phyloP scores from a whole-genome alignment of 768 basidiomycete species.

The Tylopilus balloui region DNA sequence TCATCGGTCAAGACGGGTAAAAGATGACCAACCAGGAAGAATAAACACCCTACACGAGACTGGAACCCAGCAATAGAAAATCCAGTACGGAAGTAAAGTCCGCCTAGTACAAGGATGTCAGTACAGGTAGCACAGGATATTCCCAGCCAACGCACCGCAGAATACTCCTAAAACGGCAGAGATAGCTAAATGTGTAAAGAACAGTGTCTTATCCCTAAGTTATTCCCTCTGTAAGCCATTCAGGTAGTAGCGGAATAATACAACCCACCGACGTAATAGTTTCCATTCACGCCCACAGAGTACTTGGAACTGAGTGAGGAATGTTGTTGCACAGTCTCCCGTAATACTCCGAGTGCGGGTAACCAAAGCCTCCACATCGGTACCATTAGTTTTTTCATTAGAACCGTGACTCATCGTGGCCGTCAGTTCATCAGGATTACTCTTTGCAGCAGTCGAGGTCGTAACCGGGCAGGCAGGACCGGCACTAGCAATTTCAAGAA shows the following conservation, averaged over 20 bases:
- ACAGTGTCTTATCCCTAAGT: conserved; percentile 74
- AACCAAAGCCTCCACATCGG: conserved; percentile 21
- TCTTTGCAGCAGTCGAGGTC: conserved; percentile 15
- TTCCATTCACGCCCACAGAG: conserved; percentile 85
- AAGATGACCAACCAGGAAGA: conserved; percentile 69
- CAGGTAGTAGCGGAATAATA: not conserved
- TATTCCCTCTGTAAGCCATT: not conserved
- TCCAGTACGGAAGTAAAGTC: conserved; percentile 79
- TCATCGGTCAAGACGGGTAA: not conserved
- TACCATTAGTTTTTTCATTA: conserved; percentile 11
- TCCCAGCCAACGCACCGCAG: conserved; percentile 50
- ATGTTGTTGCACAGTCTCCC: conserved; percentile 61
- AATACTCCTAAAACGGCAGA: conserved; percentile 78
- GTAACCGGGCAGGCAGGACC: conserved; percentile 45
- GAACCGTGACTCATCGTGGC: not conserved
- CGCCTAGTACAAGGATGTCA: conserved; percentile 44
- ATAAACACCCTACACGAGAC: conserved; percentile 86
- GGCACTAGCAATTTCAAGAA: conserved; percentile 81
- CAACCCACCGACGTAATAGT: conserved; percentile 57
- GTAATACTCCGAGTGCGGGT: conserved; percentile 14
- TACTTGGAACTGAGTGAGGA: conserved; percentile 85
- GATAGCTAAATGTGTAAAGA: conserved; percentile 72
- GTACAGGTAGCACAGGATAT: not conserved
- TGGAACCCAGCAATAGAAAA: conserved; percentile 90
- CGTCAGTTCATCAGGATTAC: conserved; percentile 1